A percentile compares a stretch with the other conserved stretches of the same genome.
phyloP scores from a whole-genome alignment of 2,329 filamentous ascomycete species.

The Arthrobotrys iridis region DNA sequence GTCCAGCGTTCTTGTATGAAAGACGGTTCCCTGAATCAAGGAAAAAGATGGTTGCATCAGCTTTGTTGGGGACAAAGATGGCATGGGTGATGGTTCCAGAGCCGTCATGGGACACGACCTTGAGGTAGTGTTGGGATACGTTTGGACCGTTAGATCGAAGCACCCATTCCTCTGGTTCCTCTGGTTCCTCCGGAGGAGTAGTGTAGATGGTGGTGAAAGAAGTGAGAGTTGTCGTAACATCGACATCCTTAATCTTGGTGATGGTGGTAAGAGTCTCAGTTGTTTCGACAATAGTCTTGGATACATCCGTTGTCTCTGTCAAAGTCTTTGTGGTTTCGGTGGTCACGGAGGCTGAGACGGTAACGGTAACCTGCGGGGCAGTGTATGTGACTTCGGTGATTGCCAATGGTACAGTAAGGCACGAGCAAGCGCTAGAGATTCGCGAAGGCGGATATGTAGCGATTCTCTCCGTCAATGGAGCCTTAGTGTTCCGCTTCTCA shows the following conservation, averaged over 20 bases:
- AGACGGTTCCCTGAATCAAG: neutral
- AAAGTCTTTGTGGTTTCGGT: neutral
- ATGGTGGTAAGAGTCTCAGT: slow-evolving; percentile 1
- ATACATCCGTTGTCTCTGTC: neutral
- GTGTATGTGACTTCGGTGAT: neutral
- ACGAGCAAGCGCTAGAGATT: slow-evolving; percentile 12
- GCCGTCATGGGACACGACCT: neutral
- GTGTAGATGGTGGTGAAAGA: neutral
- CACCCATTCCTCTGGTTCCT: neutral
- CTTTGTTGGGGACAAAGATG: slow-evolving; percentile 3
- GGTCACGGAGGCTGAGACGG: neutral
- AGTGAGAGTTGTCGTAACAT: slow-evolving; percentile 5
- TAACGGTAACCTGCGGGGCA: neutral
- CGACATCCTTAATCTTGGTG: neutral
- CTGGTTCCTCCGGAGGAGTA: neutral
- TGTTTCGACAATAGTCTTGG: neutral
- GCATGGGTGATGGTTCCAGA: neutral
- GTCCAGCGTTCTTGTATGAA: neutral
- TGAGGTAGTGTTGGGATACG: slow-evolving; percentile 17
- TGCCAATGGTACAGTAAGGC: slow-evolving; percentile 1
- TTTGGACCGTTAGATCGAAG: slow-evolving; percentile 10
- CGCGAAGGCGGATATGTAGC: neutral
- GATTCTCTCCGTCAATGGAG: neutral
- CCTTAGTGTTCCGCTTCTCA: neutral
- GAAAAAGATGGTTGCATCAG: slow-evolving; percentile 2